These are phyloP conservation scores for Cordyceps militaris DNA, from an alignment of 2,329 filamentous ascomycete species.

Conservation along the genomic window DNA sequence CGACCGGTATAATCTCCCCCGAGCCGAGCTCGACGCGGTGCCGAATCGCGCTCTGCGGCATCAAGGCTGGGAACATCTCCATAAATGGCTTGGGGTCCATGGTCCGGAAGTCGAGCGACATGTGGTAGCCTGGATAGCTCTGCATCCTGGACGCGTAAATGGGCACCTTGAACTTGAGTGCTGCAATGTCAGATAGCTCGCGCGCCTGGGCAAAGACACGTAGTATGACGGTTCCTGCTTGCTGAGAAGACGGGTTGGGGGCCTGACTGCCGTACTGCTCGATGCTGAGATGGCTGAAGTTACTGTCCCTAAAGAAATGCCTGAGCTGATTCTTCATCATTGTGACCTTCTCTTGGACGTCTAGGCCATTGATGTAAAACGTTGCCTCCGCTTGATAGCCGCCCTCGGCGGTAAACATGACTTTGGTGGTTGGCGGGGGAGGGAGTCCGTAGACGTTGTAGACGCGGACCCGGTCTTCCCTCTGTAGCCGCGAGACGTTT, in stretches of 20 bases:
- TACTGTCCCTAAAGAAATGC: constrained; percentile 25
- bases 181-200: constrained; percentile 15
- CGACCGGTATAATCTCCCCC: neutral
- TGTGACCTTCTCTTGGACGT: neutral
- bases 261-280: neutral
- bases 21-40: constrained; percentile 17
- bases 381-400: constrained; percentile 38
- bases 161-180: neutral
- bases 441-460: constrained; percentile 34
- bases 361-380: constrained; percentile 20
- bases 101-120: constrained; percentile 35
- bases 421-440: constrained; percentile 44
- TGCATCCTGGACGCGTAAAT: neutral
- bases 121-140: constrained; percentile 32
- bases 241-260: neutral
- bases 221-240: neutral
- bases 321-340: constrained; percentile 29
- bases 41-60: constrained; percentile 26
- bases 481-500: neutral
- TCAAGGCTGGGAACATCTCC: constrained; percentile 19
- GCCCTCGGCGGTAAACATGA: constrained; percentile 42
- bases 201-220: constrained; percentile 35
- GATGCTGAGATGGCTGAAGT: neutral
- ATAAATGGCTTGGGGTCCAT: constrained; percentile 22
- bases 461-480: constrained; percentile 30